Conservation (phyloP, 441 rosid genomes). For the Aquilaria agallochum region DNA sequence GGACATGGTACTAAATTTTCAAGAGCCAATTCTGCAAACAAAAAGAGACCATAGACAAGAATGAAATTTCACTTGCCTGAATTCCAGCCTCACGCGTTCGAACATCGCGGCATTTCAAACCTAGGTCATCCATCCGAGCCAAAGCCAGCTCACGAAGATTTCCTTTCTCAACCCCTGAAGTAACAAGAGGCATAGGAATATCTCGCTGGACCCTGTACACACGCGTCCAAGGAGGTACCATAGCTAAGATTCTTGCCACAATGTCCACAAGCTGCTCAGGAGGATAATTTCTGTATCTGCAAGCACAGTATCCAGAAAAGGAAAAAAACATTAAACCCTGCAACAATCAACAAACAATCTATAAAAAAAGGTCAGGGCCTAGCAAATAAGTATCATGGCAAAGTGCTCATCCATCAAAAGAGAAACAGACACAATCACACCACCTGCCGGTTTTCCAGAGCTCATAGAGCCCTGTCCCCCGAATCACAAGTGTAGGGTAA, state of each 20-base stretch:
- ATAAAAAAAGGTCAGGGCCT: neutral
- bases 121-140: constrained; percentile 97
- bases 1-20: constrained; percentile 10
- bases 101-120: constrained; percentile 97
- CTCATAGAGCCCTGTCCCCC: constrained; percentile 98
- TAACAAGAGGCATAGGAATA: constrained; percentile 98
- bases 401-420: constrained; percentile 1
- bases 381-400: neutral
- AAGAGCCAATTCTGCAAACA: constrained; percentile 6
- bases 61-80: constrained; percentile 48
- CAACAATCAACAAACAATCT: constrained; percentile 1
- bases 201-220: constrained; percentile 98
- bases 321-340: constrained; percentile 6
- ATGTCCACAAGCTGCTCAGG: constrained; percentile 99
- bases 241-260: constrained; percentile 92
- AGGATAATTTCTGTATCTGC: constrained; percentile 89
- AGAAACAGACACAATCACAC: neutral
- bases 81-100: constrained; percentile 99
- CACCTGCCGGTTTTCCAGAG: constrained; percentile 99
- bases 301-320: constrained; percentile 7
- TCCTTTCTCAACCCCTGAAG: constrained; percentile 99
- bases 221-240: constrained; percentile 99
- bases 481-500: constrained; percentile 97
- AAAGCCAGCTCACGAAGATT: constrained; percentile 97
- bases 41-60: neutral